Evolutionary conservation across 345 rosid species (phyloP).

Genomic region (Pseudoturritis turrita): DNA sequence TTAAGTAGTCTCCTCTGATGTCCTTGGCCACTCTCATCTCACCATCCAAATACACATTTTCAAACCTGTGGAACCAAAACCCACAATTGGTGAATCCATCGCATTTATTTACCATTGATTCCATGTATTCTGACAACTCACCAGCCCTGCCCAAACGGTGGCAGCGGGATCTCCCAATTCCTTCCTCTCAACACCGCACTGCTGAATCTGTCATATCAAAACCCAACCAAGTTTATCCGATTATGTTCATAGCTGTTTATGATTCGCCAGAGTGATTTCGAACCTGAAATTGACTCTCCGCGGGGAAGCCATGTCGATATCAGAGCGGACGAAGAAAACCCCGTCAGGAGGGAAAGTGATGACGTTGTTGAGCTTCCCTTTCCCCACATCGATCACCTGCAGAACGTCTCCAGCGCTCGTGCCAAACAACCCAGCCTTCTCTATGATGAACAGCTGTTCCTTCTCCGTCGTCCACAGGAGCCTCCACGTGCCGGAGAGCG

Average conservation of each 20-base stretch:
- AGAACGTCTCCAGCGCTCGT: conserved; percentile 75
- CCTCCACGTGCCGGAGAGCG: conserved; percentile 85
- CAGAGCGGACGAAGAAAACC: conserved; percentile 80
- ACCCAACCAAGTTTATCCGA: too few species aligned
- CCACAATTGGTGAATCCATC: too few species aligned
- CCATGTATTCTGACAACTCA: too few species aligned
- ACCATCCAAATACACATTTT: conserved; percentile 53
- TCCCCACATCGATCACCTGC: conserved; percentile 82
- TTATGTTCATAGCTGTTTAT: too few species aligned
- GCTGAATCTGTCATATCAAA: conserved; percentile 48
- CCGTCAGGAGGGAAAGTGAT: conserved; percentile 94
- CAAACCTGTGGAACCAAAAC: conserved; percentile 49
- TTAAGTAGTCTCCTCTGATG: conserved; percentile 67
- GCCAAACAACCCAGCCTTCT: conserved; percentile 72
- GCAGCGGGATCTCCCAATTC: conserved; percentile 78
- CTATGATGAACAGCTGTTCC: conserved; percentile 86
- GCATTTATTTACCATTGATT: too few species aligned
- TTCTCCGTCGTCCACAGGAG: conserved; percentile 94
- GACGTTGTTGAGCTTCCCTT: conserved; percentile 57
- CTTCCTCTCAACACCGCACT: conserved; percentile 72
- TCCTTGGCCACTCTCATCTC: conserved; percentile 78
- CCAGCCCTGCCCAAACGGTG: conserved; percentile 96
- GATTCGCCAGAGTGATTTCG: background rate
- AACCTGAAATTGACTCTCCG: conserved; percentile 88
- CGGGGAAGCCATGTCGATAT: conserved; percentile 57